Base-by-base conservation (phyloP, 2,329 filamentous ascomycete species). In the Sporothrix brunneoviolacea region DNA sequence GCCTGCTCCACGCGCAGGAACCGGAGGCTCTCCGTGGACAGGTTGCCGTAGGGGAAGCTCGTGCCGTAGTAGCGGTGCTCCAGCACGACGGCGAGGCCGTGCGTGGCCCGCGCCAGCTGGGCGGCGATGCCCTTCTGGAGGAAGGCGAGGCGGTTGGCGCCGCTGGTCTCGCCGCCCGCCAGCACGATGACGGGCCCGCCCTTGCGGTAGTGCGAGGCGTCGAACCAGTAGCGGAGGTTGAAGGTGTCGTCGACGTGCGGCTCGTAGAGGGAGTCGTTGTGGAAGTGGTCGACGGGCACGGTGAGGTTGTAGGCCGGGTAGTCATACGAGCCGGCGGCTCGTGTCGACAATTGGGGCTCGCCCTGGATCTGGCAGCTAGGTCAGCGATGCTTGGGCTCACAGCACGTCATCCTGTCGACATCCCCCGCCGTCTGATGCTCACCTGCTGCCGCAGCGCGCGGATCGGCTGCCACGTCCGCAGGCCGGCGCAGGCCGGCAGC, bases 31-130 rank as follows among this genome's bases (percentile, higher is more conserved):
- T 86, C 70, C 0, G 80, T 83, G 58, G 67, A 73, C 37, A 91
- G 72, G 60, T 91, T 76, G 1, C 73, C 64, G 0, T 79, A 78
- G 0, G 88, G 88, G 49, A 84, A 82, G 62, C 86, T 91, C 12
- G 74, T 75, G 50, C 89, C 89, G 62, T 95, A 95, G 72, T 94
- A 95, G 27, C 89, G 80, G 62, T 95, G 89, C 69, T 95, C 89
- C 3, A 95, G 75, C 41, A 95, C 78, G 3, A 95, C 84, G 3
- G 83, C 88, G 22, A 95, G 68, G 1, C 89, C 89, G 51, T 82
- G 71, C 0, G 85, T 88, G 1, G 84, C 84, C 58, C 83, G 70
- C 4, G 84, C 77, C 16, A 95, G 72, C 56, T 88, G 76, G 32
- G 82, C 74, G 0, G 88, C 72, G 47, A 95, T 84, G 47, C 89